A percentile compares a stretch with the other conserved stretches of the same genome.
phyloP scores from a whole-genome alignment of 1,139 yeast genomes.

The Scheffersomyces lignicola region DNA sequence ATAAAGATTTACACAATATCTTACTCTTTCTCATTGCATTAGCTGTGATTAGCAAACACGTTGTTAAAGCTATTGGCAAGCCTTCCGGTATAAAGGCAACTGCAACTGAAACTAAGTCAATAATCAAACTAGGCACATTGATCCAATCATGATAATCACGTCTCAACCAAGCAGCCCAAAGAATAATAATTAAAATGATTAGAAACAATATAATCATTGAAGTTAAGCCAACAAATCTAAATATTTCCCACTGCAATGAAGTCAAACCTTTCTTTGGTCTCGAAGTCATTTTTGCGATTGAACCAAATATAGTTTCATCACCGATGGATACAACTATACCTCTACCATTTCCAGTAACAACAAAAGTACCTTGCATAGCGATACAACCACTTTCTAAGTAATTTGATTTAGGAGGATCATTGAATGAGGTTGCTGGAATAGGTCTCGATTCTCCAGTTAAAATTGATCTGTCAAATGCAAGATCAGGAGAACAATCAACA shows the following conservation, averaged over 20 bases:
- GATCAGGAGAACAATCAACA: conserved; percentile 23
- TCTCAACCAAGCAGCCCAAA: conserved; percentile 50
- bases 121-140: conserved; percentile 30
- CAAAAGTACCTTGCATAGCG: conserved; percentile 48
- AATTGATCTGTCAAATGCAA: conserved; percentile 34
- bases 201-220: conserved; percentile 22
- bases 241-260: conserved; percentile 32
- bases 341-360: conserved; percentile 29
- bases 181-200: conserved; percentile 24
- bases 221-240: conserved; percentile 27
- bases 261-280: conserved; percentile 30
- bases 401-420: conserved; percentile 29
- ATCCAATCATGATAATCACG: conserved; percentile 32
- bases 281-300: conserved; percentile 32
- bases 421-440: conserved; percentile 18
- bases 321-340: conserved; percentile 35
- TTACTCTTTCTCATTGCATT: conserved; percentile 27
- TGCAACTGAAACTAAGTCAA: conserved; percentile 32
- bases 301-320: conserved; percentile 33
- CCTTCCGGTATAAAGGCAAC: conserved; percentile 40
- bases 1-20: conserved; percentile 30
- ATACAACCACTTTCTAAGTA: conserved; percentile 45
- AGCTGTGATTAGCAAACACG: conserved; percentile 33
- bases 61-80: conserved; percentile 36
- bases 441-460: conserved; percentile 38